Conservation (phyloP, 2,329 filamentous ascomycete species). For the Cladosporium austrohemisphaericum region DNA sequence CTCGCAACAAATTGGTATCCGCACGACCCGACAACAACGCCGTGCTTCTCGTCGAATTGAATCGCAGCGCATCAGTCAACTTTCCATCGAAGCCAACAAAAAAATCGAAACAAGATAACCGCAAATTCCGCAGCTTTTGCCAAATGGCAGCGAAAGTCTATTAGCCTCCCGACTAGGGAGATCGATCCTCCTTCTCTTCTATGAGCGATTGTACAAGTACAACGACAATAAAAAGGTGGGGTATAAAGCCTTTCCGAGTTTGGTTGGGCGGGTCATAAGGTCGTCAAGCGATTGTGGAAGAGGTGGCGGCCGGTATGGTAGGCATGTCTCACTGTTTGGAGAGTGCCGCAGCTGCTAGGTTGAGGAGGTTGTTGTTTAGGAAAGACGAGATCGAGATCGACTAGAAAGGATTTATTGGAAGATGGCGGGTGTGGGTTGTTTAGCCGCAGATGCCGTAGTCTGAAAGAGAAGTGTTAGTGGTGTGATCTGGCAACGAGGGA, state of each 20-base stretch:
- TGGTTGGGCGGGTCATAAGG: slow-evolving; percentile 6
- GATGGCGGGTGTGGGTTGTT: not conserved
- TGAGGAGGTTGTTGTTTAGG: slow-evolving; percentile 1
- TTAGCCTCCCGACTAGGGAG: no score
- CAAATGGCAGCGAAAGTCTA: slow-evolving; percentile 1
- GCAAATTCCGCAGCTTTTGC: not conserved
- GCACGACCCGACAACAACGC: no score
- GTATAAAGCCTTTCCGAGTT: not conserved
- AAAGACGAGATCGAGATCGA: not conserved
- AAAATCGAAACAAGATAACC: not conserved
- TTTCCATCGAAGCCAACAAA: not conserved
- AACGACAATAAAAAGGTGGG: no score
- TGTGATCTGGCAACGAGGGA: not conserved
- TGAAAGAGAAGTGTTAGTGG: slow-evolving; percentile 8
- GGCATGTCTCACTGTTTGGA: not conserved
- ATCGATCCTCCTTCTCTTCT: no score
- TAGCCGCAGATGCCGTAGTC: slow-evolving; percentile 18
- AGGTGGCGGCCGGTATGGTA: not conserved
- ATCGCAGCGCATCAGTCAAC: no score
- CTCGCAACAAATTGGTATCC: no score
- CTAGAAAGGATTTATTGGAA: not conserved
- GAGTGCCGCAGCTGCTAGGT: not conserved
- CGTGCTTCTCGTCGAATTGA: no score
- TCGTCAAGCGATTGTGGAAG: slow-evolving; percentile 8
- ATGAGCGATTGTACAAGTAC: slow-evolving; percentile 2